Percentiles rank a stretch among this genome's conserved stretches.
phyloP scores from a whole-genome alignment of 345 rosid species.

The Excoecaria agallocha region DNA sequence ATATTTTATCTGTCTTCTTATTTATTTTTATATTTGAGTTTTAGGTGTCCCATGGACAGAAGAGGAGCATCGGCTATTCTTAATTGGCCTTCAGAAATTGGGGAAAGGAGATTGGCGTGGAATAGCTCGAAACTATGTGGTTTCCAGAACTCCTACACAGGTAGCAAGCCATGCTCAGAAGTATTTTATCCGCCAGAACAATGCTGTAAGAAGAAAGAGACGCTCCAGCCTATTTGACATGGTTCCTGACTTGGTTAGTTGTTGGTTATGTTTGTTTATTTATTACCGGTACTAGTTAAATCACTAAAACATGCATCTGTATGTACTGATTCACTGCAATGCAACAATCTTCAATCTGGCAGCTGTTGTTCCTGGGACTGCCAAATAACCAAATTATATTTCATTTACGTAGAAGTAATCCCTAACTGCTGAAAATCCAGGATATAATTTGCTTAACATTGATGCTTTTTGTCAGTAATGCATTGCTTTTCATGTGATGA shows the following conservation, averaged over 20 bases:
- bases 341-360: background rate
- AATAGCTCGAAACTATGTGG: constrained; percentile 77
- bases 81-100: constrained; percentile 82
- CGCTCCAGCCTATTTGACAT: constrained; percentile 98
- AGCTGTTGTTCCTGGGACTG: background rate
- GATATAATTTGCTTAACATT: background rate
- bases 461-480: background rate
- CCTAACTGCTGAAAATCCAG: background rate
- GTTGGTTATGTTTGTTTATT: background rate
- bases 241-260: constrained; percentile 76
- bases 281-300: background rate
- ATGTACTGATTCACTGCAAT: background rate
- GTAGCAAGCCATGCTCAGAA: constrained; percentile 99
- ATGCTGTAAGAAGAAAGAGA: constrained; percentile 75
- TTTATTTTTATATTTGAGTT: constrained; percentile 6
- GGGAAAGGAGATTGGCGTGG: constrained; percentile 99
- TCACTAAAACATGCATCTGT: background rate
- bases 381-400: background rate
- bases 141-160: constrained; percentile 89
- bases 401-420: background rate
- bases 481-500: background rate
- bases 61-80: constrained; percentile 86
- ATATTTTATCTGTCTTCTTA: background rate
- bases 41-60: constrained; percentile 97
- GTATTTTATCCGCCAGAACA: constrained; percentile 79